Base-by-base conservation (phyloP, 1,139 yeast species). In the Nadsonia commutata region DNA sequence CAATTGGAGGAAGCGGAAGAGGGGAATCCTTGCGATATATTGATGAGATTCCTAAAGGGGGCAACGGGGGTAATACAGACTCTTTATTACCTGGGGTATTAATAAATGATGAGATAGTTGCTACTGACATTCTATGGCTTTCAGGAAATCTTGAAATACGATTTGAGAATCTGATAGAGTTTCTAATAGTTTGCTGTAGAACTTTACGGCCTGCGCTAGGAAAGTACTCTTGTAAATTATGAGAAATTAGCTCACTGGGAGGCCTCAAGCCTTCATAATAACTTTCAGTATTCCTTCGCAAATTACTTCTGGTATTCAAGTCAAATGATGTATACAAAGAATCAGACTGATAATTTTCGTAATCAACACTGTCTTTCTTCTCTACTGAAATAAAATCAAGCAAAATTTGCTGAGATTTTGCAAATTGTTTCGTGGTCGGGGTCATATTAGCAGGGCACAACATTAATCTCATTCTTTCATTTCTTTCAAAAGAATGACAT, bases 231-330 rank as follows among this genome's bases (percentile, higher is more conserved):
- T 86, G 81, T 53, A 90, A 67, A 56, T 90, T 86, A 11, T 90
- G 79, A 1, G 95, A 84, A 51, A 90, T 90, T 55, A 86, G 72
- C 57, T 86, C 95, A 50, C 93, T 80, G 2, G 96, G 90, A 11
- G 98, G 98, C 55, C 97, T 70, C 57, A 85, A 95, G 16, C 94
- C 94, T 57, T 27, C 33, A 27, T 27, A 27, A 27, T 27, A 27
- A 9, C 33, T 27, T 11, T 27, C 33, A 4, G n/a, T 16, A 27
- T 27, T 27, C n/a, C 33, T 27, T 27, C 9, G 9, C 13, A 4
- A 16, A 27, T 9, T 9, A 16, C n/a, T 27, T 16, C 16, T 4
- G n/a, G 33, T 4, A 27, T 4, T 6, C 16, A 9, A 9, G 9
- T 27, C 33, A 27, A 27, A 27, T 9, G 33, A 27, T 4, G 33